Evolutionary conservation across 345 rosid species (phyloP).

Genomic region (Acer negundo): DNA sequence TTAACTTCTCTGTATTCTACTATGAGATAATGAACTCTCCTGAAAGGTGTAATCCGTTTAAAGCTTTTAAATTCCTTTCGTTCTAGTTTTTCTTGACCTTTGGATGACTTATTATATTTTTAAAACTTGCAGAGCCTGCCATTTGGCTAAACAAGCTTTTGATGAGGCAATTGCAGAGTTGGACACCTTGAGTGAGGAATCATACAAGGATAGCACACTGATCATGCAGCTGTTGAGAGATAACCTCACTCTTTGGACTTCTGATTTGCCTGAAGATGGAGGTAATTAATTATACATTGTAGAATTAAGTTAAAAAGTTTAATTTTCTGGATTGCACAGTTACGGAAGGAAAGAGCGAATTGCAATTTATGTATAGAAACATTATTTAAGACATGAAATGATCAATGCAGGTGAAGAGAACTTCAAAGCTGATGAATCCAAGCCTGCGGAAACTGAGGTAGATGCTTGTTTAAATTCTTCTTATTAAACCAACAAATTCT

Average conservation of each 20-base stretch:
- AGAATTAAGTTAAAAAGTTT: neutral
- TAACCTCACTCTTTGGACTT: constrained; percentile 98
- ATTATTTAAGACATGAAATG: constrained; percentile 13
- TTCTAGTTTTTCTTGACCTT: constrained; percentile 3
- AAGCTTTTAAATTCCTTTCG: neutral
- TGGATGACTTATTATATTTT: neutral
- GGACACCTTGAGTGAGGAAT: constrained; percentile 95
- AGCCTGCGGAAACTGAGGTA: constrained; percentile 66
- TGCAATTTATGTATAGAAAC: neutral
- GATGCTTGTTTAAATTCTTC: neutral
- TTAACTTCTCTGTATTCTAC: constrained; percentile 97
- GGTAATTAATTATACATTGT: constrained; percentile 43
- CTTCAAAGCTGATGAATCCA: constrained; percentile 71
- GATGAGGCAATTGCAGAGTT: constrained; percentile 97
- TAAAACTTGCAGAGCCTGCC: constrained; percentile 78
- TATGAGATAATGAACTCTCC: constrained; percentile 99
- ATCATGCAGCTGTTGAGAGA: constrained; percentile 99
- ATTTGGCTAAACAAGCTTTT: constrained; percentile 96
- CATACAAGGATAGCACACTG: constrained; percentile 98
- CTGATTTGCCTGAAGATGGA: constrained; percentile 99
- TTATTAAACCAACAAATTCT: neutral
- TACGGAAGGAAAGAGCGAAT: neutral
- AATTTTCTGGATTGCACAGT: neutral
- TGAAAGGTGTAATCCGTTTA: constrained; percentile 55
- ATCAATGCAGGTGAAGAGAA: constrained; percentile 70